These are phyloP conservation scores for Myriosclerotinia duriaeana DNA, from an alignment of 2,329 filamentous ascomycete genomes.

Conservation along the genomic window DNA sequence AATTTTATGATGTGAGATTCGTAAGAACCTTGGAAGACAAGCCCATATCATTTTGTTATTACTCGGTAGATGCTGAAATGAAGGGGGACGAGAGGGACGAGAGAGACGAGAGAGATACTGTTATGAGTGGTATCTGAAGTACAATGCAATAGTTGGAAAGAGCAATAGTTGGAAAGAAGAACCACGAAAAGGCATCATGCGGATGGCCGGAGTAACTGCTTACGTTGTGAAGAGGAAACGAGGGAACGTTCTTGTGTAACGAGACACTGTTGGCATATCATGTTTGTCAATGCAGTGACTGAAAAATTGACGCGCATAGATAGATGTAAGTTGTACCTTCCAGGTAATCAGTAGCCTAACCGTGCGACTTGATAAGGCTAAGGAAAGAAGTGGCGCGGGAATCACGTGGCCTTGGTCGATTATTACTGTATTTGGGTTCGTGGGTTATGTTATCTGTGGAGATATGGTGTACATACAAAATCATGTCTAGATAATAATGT, in stretches of 20 bases:
- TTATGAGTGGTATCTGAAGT: not conserved
- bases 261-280: not conserved
- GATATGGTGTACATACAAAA: not conserved
- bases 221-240: constrained; percentile 14
- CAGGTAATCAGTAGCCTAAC: too few species aligned
- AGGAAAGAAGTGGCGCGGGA: constrained; percentile 4
- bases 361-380: constrained; percentile 9
- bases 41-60: not conserved
- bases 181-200: constrained; percentile 22
- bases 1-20: constrained; percentile 8
- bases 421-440: not conserved
- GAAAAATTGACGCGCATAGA: constrained; percentile 1
- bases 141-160: constrained; percentile 6
- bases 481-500: too few species aligned
- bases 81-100: not conserved
- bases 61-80: not conserved
- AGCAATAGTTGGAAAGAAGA: not conserved
- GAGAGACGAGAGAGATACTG: not conserved
- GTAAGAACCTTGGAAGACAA: not conserved
- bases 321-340: too few species aligned
- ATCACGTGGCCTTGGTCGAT: not conserved
- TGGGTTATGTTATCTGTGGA: not conserved
- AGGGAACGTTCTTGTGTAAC: constrained; percentile 11
- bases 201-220: constrained; percentile 17
- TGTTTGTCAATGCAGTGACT: constrained; percentile 19